Evolutionary conservation across 345 rosid species (phyloP), one percentile per base, ranked within the genome.

Genomic region (Eucalyptus pumila): DNA sequence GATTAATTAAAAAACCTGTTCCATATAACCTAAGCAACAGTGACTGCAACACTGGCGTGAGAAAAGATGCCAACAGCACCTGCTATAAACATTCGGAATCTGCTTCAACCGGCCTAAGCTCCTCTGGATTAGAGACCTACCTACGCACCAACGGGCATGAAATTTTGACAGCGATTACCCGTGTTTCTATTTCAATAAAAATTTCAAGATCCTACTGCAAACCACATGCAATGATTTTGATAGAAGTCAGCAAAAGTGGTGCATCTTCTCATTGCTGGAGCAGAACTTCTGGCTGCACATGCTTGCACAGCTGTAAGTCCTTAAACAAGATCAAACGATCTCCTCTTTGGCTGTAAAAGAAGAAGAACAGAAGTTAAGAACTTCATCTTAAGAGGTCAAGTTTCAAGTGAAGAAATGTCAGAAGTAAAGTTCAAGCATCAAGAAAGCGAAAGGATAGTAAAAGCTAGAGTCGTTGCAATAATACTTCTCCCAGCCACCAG

Each of bases 281-380:
- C 14, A 44, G 34, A 52, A 52, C 54, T 51, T 51, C 86, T 16
- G 2, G 37, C 47, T 88, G 86, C 10, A 4, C 14, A 52, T n/a
- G 72, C 86, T 32, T 45, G 72, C 88, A 48, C 26, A 54, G 44
- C 48, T 49, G 24, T 26, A 67, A 67, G 37, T 86, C 52, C 65
- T 88, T 86, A 90, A 50, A 89, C 60, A 51, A 90, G 89, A 48
- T 89, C 80, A 27, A 90, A 48, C 2, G 88, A 85, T 67, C 72
- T 85, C 62, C 86, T 89, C 90, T 72, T 90, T 24, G 92, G 92
- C 92, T 90, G 90, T 21, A 89, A 87, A 32, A 50, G 30, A 65
- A 86, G 23, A 67, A 45, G 49, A 83, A 34, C 52, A 80, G 1
- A 76, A 76, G 85, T 40, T 40, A 40, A 76, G 1, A 87, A 65